Evolutionary conservation across 257 asterid species (phyloP).

Genomic region (Gentiana straminea): DNA sequence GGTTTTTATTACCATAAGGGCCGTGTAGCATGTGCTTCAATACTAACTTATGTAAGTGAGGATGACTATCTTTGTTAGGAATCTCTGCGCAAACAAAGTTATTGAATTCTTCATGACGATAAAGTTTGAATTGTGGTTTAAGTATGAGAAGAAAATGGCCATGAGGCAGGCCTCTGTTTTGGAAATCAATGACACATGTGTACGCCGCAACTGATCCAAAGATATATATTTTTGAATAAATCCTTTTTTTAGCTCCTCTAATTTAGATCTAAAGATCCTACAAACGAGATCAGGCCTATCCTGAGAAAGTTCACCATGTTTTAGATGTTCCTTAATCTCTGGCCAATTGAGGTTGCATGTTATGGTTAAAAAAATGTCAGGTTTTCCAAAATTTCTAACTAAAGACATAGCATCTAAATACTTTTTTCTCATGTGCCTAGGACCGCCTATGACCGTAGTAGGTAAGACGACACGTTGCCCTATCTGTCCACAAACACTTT

Average conservation of each 20-base stretch:
- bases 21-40: background rate
- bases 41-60: background rate
- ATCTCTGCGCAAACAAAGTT: background rate
- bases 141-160: too few relatives aligned
- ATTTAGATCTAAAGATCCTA: background rate
- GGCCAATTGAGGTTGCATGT: background rate
- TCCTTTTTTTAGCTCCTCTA: background rate
- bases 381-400: background rate
- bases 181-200: background rate
- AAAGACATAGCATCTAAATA: background rate
- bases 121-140: background rate
- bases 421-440: background rate
- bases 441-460: background rate
- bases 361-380: background rate
- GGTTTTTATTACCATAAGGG: background rate
- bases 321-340: background rate
- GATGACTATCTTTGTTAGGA: background rate
- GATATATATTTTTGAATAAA: background rate
- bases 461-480: background rate
- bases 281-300: background rate
- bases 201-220: background rate
- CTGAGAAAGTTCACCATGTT: background rate
- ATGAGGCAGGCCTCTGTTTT: too few relatives aligned
- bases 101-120: background rate
- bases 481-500: too few relatives aligned